Base-by-base conservation (phyloP, 331 rosid genomes). In the Rosa hybrid region DNA sequence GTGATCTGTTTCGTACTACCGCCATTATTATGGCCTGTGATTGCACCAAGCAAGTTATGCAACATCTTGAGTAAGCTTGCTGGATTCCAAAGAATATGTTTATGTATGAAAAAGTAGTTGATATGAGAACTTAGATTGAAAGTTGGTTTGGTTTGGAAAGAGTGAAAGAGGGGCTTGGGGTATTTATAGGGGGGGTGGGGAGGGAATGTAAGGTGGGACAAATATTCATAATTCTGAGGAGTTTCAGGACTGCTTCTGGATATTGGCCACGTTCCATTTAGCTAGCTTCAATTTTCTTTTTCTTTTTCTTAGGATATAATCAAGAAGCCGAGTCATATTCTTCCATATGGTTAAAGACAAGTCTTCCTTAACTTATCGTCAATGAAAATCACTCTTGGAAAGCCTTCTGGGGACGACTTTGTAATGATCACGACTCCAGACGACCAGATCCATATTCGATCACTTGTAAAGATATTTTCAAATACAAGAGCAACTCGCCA, bases 1-100 rank as follows among this genome's bases (percentile, higher is more conserved):
- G 44, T 76, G 39, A 92, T 87, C 69, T 71, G 65, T 34, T 39
- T 63, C 49, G 3, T 54, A 75, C 27, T 48, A 12, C 1, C 63
- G 39, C 9, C 60, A 44, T 75, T 49, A 3, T 65, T 3, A 27
- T 62, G 70, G 5, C 72, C 65, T 21, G 59, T 42, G 16, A 65
- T 9, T 25, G 34, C 60, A 45, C 25, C 69, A 30, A 68, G 0
- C 59, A 79, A 4, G 38, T 75, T 68, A 39, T 77, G 71, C 77
- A 67, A 38, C 70, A 75, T 81, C 38, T 67, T 65, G 69, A 0
- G 44, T 16, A 7, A 38, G 69, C 70, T 65, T 34, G 23, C 23
- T 67, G 18, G 21, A 3, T 38, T 67, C 71, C 48, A 16, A 38
- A 16, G 25, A 17, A 67, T 14, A 64, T 64, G 1, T 57, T 18